phyloP scores from a whole-genome alignment of 1,139 yeast species.

The Hyphopichia khmerensis region DNA sequence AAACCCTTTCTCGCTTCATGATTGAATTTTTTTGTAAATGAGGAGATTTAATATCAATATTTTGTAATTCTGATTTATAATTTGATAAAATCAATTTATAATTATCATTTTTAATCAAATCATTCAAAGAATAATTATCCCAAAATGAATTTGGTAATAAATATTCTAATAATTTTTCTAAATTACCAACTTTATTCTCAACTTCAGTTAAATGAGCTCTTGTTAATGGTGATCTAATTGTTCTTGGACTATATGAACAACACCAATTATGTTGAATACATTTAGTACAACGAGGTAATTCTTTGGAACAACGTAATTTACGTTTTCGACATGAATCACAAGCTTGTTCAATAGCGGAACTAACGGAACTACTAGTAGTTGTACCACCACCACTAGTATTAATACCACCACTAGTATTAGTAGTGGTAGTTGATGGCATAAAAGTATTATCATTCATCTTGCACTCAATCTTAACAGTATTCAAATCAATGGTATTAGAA shows the following conservation, averaged over 20 bases:
- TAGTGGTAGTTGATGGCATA: no score
- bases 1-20: no score
- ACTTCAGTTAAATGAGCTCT: slow-evolving; percentile 78
- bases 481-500: no score
- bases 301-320: slow-evolving; percentile 59
- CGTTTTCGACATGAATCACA: slow-evolving; percentile 62
- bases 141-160: slow-evolving; percentile 28
- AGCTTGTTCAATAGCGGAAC: slow-evolving; percentile 40
- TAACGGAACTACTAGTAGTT: background rate
- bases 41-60: background rate
- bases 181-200: slow-evolving; percentile 57
- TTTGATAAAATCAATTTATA: slow-evolving; percentile 19
- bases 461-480: no score
- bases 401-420: no score
- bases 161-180: slow-evolving; percentile 52
- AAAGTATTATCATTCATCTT: no score
- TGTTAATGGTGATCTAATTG: slow-evolving; percentile 78
- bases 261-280: slow-evolving; percentile 72
- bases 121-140: slow-evolving; percentile 21
- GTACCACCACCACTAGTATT: no score
- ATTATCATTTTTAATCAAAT: slow-evolving; percentile 19
- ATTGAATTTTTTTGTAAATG: no score
- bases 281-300: slow-evolving; percentile 72
- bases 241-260: slow-evolving; percentile 75
- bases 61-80: background rate